Evolutionary conservation across 345 rosid genomes (phyloP).

Genomic region (Citrus sp.): DNA sequence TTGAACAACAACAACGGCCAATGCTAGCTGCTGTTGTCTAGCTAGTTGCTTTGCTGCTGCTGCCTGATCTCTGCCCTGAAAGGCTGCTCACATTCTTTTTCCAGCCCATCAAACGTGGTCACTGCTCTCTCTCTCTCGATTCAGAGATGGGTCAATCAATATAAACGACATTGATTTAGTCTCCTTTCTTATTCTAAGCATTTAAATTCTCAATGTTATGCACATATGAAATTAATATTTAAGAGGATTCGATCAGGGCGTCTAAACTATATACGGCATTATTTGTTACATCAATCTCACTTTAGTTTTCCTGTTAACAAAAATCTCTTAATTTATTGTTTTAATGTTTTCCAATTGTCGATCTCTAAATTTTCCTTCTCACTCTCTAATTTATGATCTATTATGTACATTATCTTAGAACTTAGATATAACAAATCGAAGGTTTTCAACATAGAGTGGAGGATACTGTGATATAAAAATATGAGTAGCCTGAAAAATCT

Average conservation of each 20-base stretch:
- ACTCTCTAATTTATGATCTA: no score
- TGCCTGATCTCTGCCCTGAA: constrained; percentile 23
- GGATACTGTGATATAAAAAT: no score
- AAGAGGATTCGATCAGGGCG: neutral
- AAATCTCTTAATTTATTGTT: no score
- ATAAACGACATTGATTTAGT: neutral
- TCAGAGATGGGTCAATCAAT: neutral
- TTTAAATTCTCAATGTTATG: neutral
- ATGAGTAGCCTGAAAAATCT: neutral
- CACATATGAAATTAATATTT: neutral
- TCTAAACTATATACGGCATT: neutral
- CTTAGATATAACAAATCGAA: no score
- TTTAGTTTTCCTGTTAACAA: no score
- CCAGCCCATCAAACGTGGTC: constrained; percentile 54
- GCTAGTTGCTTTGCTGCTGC: neutral
- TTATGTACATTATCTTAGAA: no score
- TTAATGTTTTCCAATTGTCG: no score
- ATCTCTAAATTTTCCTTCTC: no score
- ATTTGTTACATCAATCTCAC: no score
- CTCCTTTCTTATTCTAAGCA: neutral
- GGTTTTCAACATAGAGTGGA: no score
- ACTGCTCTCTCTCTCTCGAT: neutral
- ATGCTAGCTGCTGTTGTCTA: constrained; percentile 11
- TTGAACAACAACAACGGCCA: constrained; percentile 22
- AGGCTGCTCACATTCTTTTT: constrained; percentile 42